phyloP scores from a whole-genome alignment of 495 filamentous ascomycete species.

The Aspergillus heteromorphus region DNA sequence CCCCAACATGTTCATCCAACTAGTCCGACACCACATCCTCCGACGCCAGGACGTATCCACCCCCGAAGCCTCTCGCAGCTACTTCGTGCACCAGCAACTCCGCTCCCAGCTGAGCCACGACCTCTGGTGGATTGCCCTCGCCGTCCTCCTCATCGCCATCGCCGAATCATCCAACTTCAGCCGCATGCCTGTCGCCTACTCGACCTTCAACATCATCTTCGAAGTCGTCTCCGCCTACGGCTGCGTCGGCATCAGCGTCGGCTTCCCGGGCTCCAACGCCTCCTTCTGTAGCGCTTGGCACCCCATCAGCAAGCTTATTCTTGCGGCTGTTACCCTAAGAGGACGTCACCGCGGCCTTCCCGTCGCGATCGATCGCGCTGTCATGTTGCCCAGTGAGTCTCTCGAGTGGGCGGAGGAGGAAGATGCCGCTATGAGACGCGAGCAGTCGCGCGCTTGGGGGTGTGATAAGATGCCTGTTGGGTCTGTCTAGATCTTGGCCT shows the following conservation, averaged over 20 bases:
- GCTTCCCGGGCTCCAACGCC: slow-evolving; percentile 60
- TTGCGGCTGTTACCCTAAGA: slow-evolving; percentile 71
- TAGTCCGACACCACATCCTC: slow-evolving; percentile 22
- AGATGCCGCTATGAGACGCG: slow-evolving; percentile 45
- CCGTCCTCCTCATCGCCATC: slow-evolving; percentile 66
- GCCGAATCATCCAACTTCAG: slow-evolving; percentile 66
- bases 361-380: slow-evolving; percentile 74
- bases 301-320: slow-evolving; percentile 64
- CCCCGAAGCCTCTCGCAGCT: slow-evolving; percentile 35
- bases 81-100: slow-evolving; percentile 61
- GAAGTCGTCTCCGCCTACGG: slow-evolving; percentile 80
- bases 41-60: slow-evolving; percentile 24
- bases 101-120: slow-evolving; percentile 81
- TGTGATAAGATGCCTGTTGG: slow-evolving; percentile 24
- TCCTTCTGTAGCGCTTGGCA: slow-evolving; percentile 72
- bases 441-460: slow-evolving; percentile 22
- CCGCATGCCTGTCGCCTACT: slow-evolving; percentile 61
- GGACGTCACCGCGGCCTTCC: slow-evolving; percentile 77
- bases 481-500: slow-evolving; percentile 18
- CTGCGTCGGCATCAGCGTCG: slow-evolving; percentile 77
- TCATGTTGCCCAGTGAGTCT: slow-evolving; percentile 62
- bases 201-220: slow-evolving; percentile 81
- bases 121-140: slow-evolving; percentile 77
- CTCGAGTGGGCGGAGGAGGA: slow-evolving; percentile 56
- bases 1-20: slow-evolving; percentile 19